Evolutionary conservation across 1,139 yeast genomes (phyloP).

Genomic region (Yamadazyma epiphylla): DNA sequence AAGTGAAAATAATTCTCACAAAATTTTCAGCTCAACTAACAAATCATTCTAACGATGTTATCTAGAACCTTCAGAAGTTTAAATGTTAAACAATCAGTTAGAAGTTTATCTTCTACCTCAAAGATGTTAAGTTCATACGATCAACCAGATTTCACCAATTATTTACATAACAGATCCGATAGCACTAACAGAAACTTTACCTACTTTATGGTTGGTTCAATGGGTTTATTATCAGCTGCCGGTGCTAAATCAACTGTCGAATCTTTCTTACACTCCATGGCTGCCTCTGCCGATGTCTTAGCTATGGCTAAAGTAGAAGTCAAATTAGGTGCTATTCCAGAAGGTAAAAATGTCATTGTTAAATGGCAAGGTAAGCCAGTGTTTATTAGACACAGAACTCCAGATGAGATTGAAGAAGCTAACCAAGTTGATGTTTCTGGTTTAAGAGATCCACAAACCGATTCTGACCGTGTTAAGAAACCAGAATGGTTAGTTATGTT

Average conservation of each 20-base stretch:
- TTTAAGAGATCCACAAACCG: constrained; percentile 93
- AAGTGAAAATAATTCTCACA: constrained; percentile 16
- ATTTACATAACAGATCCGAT: constrained; percentile 71
- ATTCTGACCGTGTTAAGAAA: constrained; percentile 89
- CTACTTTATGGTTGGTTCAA: constrained; percentile 96
- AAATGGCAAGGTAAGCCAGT: constrained; percentile 99
- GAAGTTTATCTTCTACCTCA: constrained; percentile 44
- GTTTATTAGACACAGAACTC: constrained; percentile 98
- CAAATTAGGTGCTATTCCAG: constrained; percentile 89
- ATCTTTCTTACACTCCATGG: constrained; percentile 87
- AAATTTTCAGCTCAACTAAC: constrained; percentile 4
- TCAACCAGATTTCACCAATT: constrained; percentile 87
- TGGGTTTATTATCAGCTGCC: constrained; percentile 91
- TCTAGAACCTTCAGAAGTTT: constrained; percentile 42
- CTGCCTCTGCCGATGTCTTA: constrained; percentile 98
- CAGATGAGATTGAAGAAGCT: constrained; percentile 92
- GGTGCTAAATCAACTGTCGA: constrained; percentile 98
- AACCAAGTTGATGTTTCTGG: constrained; percentile 67
- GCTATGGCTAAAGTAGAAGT: constrained; percentile 99
- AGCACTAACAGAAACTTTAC: constrained; percentile 80
- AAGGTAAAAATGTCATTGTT: constrained; percentile 96
- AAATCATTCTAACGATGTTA: constrained; percentile 5
- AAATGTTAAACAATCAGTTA: constrained; percentile 18
- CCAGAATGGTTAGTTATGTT: constrained; percentile 99
- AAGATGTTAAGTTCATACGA: constrained; percentile 70